Evolutionary conservation across 768 basidiomycete genomes (phyloP), one percentile per base, ranked within the genome.

Genomic region (Hericium alpestre): DNA sequence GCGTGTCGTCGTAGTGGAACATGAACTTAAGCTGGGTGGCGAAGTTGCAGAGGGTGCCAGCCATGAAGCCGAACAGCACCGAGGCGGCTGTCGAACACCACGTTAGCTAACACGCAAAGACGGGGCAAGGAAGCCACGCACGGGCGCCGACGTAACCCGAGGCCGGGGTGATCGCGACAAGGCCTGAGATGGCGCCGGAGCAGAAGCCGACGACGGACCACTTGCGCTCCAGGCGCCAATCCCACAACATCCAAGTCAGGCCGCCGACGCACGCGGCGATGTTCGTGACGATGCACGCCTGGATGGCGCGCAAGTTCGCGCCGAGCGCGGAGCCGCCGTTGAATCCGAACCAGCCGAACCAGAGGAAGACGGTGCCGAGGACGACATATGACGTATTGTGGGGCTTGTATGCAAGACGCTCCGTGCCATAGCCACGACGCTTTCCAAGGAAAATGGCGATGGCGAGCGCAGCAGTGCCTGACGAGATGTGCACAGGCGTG

Each of bases 291-390:
- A 94, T 87, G 72, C 91, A 90, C 2, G 95, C 93, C 68, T 89
- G 78, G 12, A 85, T 80, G 7, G 93, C 94, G 62, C 91, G 82
- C 59, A 94, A 73, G 71, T 93, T 95, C 40, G 93, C 93, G 23
- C 84, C 79, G 61, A 97, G 80, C 9, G 93, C 93, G 15, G 84
- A 87, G 22, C 95, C 95, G 7, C 94, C 94, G 70, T 93, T 93
- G 79, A 93, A 93, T 1, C 90, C 91, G 59, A 95, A 91, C 94
- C 94, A 97, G 4, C 89, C 89, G 57, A 92, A 90, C 92, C 93
- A 96, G 53, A 97, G 88, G 67, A 95, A 79, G 2, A 87, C 81
- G 0, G 95, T 98, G 10, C 95, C 95, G n/a, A 96, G 75, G 47
- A 96, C 77, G 59, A 97, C 91, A 66, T 93, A 93, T 23, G 86